A percentile compares a stretch with the other conserved stretches of the same genome.
Conservation (phyloP, 2,329 filamentous ascomycete species). For the Amesomyces nigricolor region DNA sequence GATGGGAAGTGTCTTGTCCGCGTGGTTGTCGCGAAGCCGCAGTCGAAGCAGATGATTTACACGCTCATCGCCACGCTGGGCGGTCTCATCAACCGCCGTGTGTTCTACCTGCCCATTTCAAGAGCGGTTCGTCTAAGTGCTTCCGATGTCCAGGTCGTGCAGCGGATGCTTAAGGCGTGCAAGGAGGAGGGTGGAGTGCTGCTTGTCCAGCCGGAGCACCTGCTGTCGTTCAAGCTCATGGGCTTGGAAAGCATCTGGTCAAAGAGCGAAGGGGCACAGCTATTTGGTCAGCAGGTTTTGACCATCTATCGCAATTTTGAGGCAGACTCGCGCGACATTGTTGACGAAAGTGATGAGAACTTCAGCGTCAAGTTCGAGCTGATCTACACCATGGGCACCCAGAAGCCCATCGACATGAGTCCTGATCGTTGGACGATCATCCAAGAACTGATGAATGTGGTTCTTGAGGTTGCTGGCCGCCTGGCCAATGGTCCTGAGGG, state of each 20-base stretch:
- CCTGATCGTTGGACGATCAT: constrained; percentile 52
- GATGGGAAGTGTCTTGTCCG: constrained; percentile 43
- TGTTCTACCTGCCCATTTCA: constrained; percentile 55
- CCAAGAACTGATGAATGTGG: constrained; percentile 45
- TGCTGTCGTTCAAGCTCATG: constrained; percentile 59
- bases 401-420: constrained; percentile 46
- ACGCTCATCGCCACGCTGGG: constrained; percentile 41
- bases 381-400: constrained; percentile 50
- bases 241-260: constrained; percentile 47
- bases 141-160: constrained; percentile 34
- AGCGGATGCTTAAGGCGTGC: constrained; percentile 36
- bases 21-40: constrained; percentile 52
- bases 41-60: constrained; percentile 53
- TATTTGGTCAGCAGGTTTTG: constrained; percentile 44
- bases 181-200: constrained; percentile 45
- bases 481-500: constrained; percentile 25
- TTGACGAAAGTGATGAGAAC: constrained; percentile 59
- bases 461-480: constrained; percentile 31
- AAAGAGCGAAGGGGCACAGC: constrained; percentile 35
- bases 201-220: constrained; percentile 56
- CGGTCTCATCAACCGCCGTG: constrained; percentile 46
- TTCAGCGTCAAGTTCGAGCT: constrained; percentile 50
- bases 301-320: constrained; percentile 46
- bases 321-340: constrained; percentile 48
- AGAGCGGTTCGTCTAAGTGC: constrained; percentile 39